Conservation (phyloP, 2,329 filamentous ascomycete genomes). For the Diaporthe batatas region DNA sequence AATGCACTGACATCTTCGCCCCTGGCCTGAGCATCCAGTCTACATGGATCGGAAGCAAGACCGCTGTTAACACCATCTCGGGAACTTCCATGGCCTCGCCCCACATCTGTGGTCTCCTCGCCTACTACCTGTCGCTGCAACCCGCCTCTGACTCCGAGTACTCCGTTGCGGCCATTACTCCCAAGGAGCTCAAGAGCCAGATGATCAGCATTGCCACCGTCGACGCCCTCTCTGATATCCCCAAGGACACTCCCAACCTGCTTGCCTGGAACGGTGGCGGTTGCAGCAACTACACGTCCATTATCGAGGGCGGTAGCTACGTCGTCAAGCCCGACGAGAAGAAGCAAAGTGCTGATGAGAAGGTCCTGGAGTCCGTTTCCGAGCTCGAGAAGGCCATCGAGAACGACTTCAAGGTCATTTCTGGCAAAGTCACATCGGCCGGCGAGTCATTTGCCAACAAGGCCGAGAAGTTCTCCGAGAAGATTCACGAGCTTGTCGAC, state of each 20-base stretch:
- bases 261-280: slow-evolving; percentile 99
- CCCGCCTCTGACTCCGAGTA: slow-evolving; percentile 91
- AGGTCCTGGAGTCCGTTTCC: slow-evolving; percentile 61
- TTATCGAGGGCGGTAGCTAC: slow-evolving; percentile 81
- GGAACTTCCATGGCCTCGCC: slow-evolving; percentile 99
- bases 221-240: slow-evolving; percentile 84
- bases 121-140: slow-evolving; percentile 98
- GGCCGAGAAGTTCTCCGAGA: slow-evolving; percentile 73
- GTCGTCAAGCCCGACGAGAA: slow-evolving; percentile 60
- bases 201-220: slow-evolving; percentile 86
- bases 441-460: slow-evolving; percentile 66
- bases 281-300: slow-evolving; percentile 88
- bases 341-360: slow-evolving; percentile 59
- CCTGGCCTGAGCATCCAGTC: slow-evolving; percentile 97
- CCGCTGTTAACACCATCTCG: slow-evolving; percentile 98
- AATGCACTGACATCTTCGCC: slow-evolving; percentile 99
- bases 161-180: slow-evolving; percentile 88
- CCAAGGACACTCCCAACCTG: slow-evolving; percentile 88
- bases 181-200: slow-evolving; percentile 92
- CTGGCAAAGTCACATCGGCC: slow-evolving; percentile 68
- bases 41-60: slow-evolving; percentile 97
- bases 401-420: slow-evolving; percentile 72
- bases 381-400: slow-evolving; percentile 72
- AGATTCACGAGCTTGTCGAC: slow-evolving; percentile 73
- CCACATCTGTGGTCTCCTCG: slow-evolving; percentile 94